phyloP scores from a whole-genome alignment of 2,329 filamentous ascomycete species.

The Pseudonectria foliicola region DNA sequence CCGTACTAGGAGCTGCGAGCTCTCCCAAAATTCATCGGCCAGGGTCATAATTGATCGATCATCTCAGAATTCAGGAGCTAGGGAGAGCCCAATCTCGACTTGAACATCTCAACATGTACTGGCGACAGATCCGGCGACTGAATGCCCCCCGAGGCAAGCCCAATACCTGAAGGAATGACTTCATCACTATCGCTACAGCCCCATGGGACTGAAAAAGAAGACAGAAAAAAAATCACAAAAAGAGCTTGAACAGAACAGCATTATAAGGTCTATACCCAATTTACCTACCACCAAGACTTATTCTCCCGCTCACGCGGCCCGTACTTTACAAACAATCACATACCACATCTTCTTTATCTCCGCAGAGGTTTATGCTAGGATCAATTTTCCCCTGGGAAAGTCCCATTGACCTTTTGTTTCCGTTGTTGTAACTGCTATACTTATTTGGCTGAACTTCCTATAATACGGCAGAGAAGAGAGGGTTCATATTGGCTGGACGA shows the following conservation, averaged over 20 bases:
- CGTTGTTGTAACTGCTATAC: too few species aligned
- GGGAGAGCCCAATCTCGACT: conserved; percentile 11
- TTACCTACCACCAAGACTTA: conserved; percentile 18
- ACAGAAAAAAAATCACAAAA: background rate
- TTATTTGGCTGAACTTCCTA: too few species aligned
- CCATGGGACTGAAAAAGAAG: too few species aligned
- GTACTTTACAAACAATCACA: conserved; percentile 11
- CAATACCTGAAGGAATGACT: too few species aligned
- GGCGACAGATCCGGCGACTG: conserved; percentile 28
- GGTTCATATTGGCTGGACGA: too few species aligned
- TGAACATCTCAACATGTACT: conserved; percentile 16
- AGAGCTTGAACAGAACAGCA: background rate
- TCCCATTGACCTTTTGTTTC: background rate
- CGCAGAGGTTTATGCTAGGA: conserved; percentile 4
- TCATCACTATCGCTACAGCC: too few species aligned
- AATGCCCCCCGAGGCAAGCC: background rate
- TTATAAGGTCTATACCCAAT: conserved; percentile 11
- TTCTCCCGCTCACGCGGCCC: conserved; percentile 30
- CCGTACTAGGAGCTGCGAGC: too few species aligned
- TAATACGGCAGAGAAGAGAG: too few species aligned
- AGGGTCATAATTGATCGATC: too few species aligned
- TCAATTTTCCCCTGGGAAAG: background rate
- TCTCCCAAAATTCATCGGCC: too few species aligned
- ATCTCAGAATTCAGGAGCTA: too few species aligned
- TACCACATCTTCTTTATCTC: conserved; percentile 10